Percentiles rank a stretch among this genome's conserved stretches.
These are phyloP conservation scores for Hymenoscyphus scutula DNA, from an alignment of 2,329 filamentous ascomycete species.

Conservation along the genomic window DNA sequence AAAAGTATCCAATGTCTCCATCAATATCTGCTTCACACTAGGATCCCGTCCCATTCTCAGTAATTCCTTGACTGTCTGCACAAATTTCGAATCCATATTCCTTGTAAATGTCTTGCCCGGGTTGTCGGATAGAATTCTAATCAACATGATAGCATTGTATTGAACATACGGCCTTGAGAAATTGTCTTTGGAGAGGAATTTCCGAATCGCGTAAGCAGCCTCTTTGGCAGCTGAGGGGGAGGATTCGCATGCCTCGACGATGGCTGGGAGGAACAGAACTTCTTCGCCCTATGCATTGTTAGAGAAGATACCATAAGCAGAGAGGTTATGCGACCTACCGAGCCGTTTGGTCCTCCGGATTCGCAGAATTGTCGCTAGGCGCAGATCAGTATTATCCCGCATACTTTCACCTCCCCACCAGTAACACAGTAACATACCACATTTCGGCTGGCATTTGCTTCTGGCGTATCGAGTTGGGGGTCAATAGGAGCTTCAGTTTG, in stretches of 20 bases:
- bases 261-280: constrained; percentile 85
- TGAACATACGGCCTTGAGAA: constrained; percentile 66
- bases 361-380: constrained; percentile 77
- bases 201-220: constrained; percentile 76
- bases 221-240: constrained; percentile 81
- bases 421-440: constrained; percentile 60
- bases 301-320: background rate
- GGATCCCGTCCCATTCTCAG: constrained; percentile 69
- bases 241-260: constrained; percentile 93
- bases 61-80: constrained; percentile 70
- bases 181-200: constrained; percentile 74
- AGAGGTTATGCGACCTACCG: constrained; percentile 42
- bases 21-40: constrained; percentile 78
- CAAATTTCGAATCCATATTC: constrained; percentile 83
- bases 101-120: constrained; percentile 88
- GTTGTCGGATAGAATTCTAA: constrained; percentile 89
- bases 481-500: constrained; percentile 12
- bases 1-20: constrained; percentile 81
- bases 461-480: constrained; percentile 56
- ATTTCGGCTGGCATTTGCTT: constrained; percentile 62
- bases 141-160: constrained; percentile 95
- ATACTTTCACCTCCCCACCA: constrained; percentile 6
- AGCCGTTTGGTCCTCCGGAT: constrained; percentile 58
- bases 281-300: constrained; percentile 66
- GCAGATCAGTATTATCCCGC: constrained; percentile 12